Base-by-base conservation (phyloP, 495 filamentous ascomycete genomes). In the Penicillium waksmanii region DNA sequence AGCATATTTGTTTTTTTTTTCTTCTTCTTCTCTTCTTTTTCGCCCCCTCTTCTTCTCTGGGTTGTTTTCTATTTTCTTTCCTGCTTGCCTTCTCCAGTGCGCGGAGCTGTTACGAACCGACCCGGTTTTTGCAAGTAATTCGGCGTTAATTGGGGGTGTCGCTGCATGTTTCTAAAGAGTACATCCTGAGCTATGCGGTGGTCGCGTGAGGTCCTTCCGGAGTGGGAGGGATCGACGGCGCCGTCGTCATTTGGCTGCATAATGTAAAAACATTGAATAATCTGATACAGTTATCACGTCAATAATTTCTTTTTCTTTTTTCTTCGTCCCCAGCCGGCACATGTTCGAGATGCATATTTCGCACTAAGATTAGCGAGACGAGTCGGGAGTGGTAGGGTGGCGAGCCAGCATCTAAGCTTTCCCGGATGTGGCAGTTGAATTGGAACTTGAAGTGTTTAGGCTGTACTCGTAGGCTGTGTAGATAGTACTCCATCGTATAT, bases 1-100 rank as follows among this genome's bases (percentile, higher is more conserved):
- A 63, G 63, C 63, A 63, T 63, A 44, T 56, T 51, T 25, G n/a
- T 36, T 23, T 42, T 53, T 6, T 51, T 7, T 27, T 23, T 36
- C n/a, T 21, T 49, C 11, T 27, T 19, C 9, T 49, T 36, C n/a
- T 51, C 27, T 57, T 27, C 11, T 55, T 51, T 23, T 35, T 40
- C 5, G 51, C 49, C 48, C 12, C 7, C 44, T 54, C 8, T 50
- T 40, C 11, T 47, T 56, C 25, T 52, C 36, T 59, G 36, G 36
- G 36, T 59, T 19, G 46, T 58, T 57, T 57, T 47, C 34, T 49
- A 3, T 52, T 36, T 35, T 11, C 43, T 15, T 23, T 47, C 25
- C 15, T 40, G 15, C 36, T 40, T 40, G 11, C 10, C 11, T 12
- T 40, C 11, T 44, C 17, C 8, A 17, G n/a, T 44, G 42, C n/a